Conservation (phyloP, 2,329 filamentous ascomycete genomes). For the Scytalidium sp. region DNA sequence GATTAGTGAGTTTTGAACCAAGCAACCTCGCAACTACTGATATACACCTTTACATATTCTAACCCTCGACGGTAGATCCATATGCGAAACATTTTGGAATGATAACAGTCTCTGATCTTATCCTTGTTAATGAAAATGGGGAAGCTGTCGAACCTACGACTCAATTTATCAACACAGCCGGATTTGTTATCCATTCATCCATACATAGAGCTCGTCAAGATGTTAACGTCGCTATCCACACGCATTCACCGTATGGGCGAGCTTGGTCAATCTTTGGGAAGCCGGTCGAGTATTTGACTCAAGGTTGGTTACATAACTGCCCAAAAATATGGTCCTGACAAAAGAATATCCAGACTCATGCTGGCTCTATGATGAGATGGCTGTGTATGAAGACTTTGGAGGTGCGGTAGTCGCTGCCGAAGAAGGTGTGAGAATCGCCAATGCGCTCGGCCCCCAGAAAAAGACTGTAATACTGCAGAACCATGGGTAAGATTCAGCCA, state of each 20-base stretch:
- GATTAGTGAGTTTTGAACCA: too few relatives aligned
- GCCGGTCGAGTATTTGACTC: conserved; percentile 68
- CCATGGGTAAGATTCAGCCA: conserved; percentile 24
- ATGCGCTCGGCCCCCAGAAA: conserved; percentile 57
- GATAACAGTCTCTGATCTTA: conserved; percentile 63
- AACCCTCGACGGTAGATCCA: too few relatives aligned
- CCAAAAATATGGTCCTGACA: too few relatives aligned
- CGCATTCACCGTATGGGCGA: conserved; percentile 63
- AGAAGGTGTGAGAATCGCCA: conserved; percentile 63
- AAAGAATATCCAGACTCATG: too few relatives aligned
- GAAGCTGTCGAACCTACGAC: neutral
- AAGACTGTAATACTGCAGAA: conserved; percentile 37
- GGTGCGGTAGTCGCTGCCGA: conserved; percentile 60
- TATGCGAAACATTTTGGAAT: conserved; percentile 65
- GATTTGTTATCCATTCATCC: conserved; percentile 68
- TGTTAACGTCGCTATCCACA: conserved; percentile 66
- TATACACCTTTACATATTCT: too few relatives aligned
- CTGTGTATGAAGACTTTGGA: conserved; percentile 62
- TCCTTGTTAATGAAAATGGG: conserved; percentile 63
- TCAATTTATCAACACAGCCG: conserved; percentile 56
- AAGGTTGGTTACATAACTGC: conserved; percentile 64
- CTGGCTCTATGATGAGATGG: conserved; percentile 64
- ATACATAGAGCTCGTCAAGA: conserved; percentile 64
- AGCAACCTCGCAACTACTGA: too few relatives aligned
- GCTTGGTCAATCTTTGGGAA: conserved; percentile 65